Evolutionary conservation across 2,329 filamentous ascomycete species (phyloP), one percentile per base, ranked within the genome.

Genomic region (Fusarium fujikuroi): DNA sequence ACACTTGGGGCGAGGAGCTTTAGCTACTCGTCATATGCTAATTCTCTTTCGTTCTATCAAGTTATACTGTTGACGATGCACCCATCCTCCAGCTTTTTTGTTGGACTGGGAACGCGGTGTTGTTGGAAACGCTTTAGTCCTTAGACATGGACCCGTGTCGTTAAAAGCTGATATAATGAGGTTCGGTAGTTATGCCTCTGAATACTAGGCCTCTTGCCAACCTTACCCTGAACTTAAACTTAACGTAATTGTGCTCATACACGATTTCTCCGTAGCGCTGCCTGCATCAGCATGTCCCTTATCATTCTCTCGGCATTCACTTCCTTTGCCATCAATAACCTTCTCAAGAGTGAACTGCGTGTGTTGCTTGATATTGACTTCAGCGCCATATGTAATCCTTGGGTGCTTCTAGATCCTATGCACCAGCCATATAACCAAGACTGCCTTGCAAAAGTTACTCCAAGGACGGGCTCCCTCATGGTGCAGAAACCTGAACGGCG

Each of bases 1-100:
- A 52, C 19, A 28, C 25, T 30, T 37, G 25, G 47, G 36, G 12
- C 5, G 60, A 61, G 30, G 70, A 73, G 21, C 39, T 73, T 25
- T 72, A 50, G n/a, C 15, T 36, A 36, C 42, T 58, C 16, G 32
- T 12, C 9, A 28, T 19, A 36, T 28, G 5, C 30, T 11, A 10
- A 21, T 16, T 37, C 19, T n/a, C 19, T 54, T 36, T 37, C 34
- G 6, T 21, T 30, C 30, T 47, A 16, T 37, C 34, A 25, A 36
- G 15, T n/a, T 25, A 18, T 11, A 21, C 10, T 4, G 11, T n/a
- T 19, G 21, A 36, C 16, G 19, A 21, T 14, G 23, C 21, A 32
- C n/a, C 28, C 7, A 23, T 14, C 37, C 9, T 23, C 37, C 9
- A 37, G 19, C 32, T 28, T 50, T 49, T 34, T 18, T 5, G n/a